A percentile compares a stretch with the other conserved stretches of the same genome.
These are phyloP conservation scores for Rhizopogon vesiculosus DNA, from an alignment of 768 basidiomycete species.

Conservation along the genomic window DNA sequence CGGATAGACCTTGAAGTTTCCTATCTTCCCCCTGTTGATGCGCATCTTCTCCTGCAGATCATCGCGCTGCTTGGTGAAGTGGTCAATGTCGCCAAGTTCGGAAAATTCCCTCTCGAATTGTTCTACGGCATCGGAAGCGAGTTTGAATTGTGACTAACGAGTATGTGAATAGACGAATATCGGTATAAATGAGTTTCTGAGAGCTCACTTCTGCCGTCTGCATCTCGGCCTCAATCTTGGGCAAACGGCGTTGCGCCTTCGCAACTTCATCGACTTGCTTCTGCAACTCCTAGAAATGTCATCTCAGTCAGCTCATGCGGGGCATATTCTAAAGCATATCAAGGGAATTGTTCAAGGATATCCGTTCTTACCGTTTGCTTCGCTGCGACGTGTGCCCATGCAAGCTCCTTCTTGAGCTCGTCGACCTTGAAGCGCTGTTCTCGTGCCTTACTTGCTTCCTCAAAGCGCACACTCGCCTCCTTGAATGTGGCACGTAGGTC, in stretches of 20 bases:
- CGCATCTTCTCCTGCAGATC: slow-evolving; percentile 38
- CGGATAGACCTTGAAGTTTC: slow-evolving; percentile 36
- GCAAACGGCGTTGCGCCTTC: slow-evolving; percentile 31
- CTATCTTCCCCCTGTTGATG: slow-evolving; percentile 39
- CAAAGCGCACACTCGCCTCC: slow-evolving; percentile 54
- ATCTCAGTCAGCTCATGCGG: background rate
- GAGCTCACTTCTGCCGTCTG: slow-evolving; percentile 33
- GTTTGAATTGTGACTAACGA: slow-evolving; percentile 27
- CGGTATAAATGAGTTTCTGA: background rate
- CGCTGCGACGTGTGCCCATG: slow-evolving; percentile 78
- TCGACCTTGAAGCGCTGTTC: slow-evolving; percentile 65
- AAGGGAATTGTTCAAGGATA: background rate
- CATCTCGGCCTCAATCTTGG: slow-evolving; percentile 36
- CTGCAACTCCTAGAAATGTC: slow-evolving; percentile 35
- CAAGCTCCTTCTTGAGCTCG: slow-evolving; percentile 73
- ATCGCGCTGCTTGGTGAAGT: slow-evolving; percentile 35
- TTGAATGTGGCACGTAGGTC: slow-evolving; percentile 60
- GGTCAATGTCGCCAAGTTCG: slow-evolving; percentile 41
- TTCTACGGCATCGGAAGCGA: slow-evolving; percentile 32
- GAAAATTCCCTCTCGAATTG: slow-evolving; percentile 34
- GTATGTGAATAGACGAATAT: slow-evolving; percentile 1
- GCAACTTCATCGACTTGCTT: slow-evolving; percentile 37
- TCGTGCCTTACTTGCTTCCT: slow-evolving; percentile 71
- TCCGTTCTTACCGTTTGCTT: slow-evolving; percentile 55
- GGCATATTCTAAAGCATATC: background rate